Evolutionary conservation across 192 early-diverging fungal species (phyloP).

Genomic region (Mortierella hygrophila): DNA sequence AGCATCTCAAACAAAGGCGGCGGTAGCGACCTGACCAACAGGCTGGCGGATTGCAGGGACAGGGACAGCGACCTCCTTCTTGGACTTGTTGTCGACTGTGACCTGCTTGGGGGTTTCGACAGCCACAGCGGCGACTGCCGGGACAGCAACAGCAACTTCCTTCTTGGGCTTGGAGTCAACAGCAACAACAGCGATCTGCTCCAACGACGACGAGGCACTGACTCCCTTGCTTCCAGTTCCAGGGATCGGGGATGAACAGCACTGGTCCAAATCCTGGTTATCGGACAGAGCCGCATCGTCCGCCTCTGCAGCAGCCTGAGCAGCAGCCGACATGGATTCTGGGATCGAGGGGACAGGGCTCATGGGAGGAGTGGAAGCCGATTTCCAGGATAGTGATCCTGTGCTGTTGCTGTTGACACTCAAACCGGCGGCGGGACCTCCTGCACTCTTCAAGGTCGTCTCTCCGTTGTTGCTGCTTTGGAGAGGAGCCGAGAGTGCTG

Average conservation of each 20-base stretch:
- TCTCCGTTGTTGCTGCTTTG: not conserved
- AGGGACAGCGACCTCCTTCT: too few species aligned
- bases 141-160: not conserved
- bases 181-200: not conserved
- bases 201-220: not conserved
- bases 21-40: too few species aligned
- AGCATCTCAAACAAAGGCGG: not conserved
- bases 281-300: not conserved
- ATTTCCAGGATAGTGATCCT: not conserved
- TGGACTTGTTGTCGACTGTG: too few species aligned
- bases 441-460: not conserved
- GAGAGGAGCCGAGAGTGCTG: not conserved
- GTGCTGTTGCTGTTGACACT: not conserved
- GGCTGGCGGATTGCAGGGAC: too few species aligned
- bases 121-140: not conserved
- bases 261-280: not conserved
- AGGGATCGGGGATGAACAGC: not conserved
- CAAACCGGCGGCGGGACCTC: not conserved
- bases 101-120: too few species aligned
- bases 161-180: not conserved
- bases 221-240: not conserved
- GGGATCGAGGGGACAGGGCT: conserved; percentile 12
- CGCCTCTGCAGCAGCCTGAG: not conserved
- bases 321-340: conserved; percentile 8
- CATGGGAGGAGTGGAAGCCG: conserved; percentile 22